Evolutionary conservation across 805 yeast genomes (phyloP).

Genomic region (Suhomyces tanzawaensis): DNA sequence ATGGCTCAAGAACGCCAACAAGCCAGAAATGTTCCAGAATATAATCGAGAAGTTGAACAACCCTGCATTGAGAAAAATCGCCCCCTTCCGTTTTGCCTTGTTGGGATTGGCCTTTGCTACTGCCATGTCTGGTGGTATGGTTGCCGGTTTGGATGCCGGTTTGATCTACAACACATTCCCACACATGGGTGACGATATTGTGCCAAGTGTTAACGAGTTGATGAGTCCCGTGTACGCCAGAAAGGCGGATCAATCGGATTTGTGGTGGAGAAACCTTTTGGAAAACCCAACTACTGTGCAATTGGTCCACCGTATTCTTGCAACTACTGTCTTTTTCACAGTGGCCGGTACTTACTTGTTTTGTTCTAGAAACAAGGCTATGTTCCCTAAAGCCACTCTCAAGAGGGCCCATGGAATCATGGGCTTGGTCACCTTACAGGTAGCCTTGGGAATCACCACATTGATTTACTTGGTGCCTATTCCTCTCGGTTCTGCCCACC

Average conservation of each 20-base stretch:
- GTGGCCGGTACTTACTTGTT: conserved; percentile 70
- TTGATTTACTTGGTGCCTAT: conserved; percentile 86
- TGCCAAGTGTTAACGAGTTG: conserved; percentile 77
- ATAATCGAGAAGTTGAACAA: conserved; percentile 58
- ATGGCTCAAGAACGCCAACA: conserved; percentile 47
- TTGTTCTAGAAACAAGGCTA: conserved; percentile 51
- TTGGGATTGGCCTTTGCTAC: conserved; percentile 76
- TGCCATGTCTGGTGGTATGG: conserved; percentile 97
- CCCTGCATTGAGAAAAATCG: conserved; percentile 56
- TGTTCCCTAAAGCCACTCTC: conserved; percentile 55
- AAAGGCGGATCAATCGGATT: conserved; percentile 62
- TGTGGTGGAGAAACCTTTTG: conserved; percentile 86
- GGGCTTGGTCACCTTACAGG: conserved; percentile 85
- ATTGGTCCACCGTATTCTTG: conserved; percentile 82
- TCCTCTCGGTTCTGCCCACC: conserved; percentile 92
- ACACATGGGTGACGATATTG: conserved; percentile 82
- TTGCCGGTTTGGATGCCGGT: conserved; percentile 98
- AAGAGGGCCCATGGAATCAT: conserved; percentile 61
- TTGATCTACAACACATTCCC: conserved; percentile 95
- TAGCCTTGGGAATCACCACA: conserved; percentile 81
- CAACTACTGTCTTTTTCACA: conserved; percentile 73
- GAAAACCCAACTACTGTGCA: conserved; percentile 98
- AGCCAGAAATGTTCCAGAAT: conserved; percentile 54
- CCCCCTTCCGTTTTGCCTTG: conserved; percentile 54
- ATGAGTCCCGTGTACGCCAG: conserved; percentile 73